These are phyloP conservation scores for Acanthamoeba healyi DNA, from an alignment of 208 protist genomes.

Conservation along the genomic window DNA sequence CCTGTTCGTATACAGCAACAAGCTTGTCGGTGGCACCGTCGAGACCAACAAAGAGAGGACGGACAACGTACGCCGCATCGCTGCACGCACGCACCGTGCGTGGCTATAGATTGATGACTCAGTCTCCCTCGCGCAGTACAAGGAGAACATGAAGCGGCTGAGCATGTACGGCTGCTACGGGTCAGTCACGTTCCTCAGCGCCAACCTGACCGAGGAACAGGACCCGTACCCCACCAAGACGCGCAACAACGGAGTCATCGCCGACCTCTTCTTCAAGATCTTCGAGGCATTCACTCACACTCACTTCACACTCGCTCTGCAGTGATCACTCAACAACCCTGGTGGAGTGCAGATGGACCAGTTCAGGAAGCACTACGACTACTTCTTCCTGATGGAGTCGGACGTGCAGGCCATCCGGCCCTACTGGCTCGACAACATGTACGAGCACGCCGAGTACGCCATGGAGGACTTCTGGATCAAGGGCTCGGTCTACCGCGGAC, in stretches of 20 bases:
- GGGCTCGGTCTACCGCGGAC: conserved; percentile 67
- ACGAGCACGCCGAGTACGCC: conserved; percentile 69
- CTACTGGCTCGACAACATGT: conserved; percentile 73
- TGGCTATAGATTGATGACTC: no score
- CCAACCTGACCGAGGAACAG: conserved; percentile 62
- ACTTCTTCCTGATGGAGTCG: conserved; percentile 74
- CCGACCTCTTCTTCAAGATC: conserved; percentile 61
- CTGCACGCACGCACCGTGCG: no score
- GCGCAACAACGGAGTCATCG: conserved; percentile 49
- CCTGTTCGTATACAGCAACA: conserved; percentile 67
- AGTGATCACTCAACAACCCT: not conserved
- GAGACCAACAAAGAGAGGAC: conserved; percentile 1
- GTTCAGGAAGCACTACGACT: conserved; percentile 65
- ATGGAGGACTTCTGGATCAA: conserved; percentile 72
- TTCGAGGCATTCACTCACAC: not conserved
- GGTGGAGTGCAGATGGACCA: conserved; percentile 4
- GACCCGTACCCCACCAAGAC: conserved; percentile 35
- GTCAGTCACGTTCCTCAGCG: conserved; percentile 4
- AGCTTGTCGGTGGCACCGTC: conserved; percentile 5
- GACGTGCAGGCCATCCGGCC: conserved; percentile 50
- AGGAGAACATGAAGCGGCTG: not conserved
- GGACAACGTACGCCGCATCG: conserved; percentile 4
- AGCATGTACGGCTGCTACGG: conserved; percentile 70
- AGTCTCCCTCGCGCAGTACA: no score
- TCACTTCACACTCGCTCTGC: not conserved